Conservation (phyloP, 306 rosid genomes). For the Adenanthera pavonina region DNA sequence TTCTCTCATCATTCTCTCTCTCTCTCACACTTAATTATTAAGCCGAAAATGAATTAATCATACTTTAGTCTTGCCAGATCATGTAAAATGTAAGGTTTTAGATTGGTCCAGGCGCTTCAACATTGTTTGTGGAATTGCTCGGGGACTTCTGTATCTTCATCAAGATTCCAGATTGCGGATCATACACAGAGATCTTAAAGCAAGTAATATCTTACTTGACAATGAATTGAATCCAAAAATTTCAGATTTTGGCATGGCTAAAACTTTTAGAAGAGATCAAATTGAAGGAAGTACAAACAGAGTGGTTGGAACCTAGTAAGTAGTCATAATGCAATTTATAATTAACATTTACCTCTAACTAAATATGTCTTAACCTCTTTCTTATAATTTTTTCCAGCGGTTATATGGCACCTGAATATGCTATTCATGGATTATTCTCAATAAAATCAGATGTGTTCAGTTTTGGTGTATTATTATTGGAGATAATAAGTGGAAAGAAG, state of each 20-base stretch:
- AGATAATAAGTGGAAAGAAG: slow-evolving; percentile 46
- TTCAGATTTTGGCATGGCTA: slow-evolving; percentile 50
- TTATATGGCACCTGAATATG: slow-evolving; percentile 50
- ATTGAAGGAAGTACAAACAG: slow-evolving; percentile 43
- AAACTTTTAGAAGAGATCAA: slow-evolving; percentile 45
- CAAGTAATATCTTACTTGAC: slow-evolving; percentile 43
- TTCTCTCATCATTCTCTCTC: not conserved
- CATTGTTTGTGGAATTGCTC: slow-evolving; percentile 53
- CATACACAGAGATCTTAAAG: slow-evolving; percentile 49
- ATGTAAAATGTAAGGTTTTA: slow-evolving; percentile 26
- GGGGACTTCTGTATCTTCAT: slow-evolving; percentile 71
- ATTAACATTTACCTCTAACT: not conserved
- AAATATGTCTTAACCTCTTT: not conserved
- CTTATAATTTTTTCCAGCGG: slow-evolving; percentile 32
- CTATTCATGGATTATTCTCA: slow-evolving; percentile 41
- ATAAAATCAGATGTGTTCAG: slow-evolving; percentile 46
- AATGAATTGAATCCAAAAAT: slow-evolving; percentile 41
- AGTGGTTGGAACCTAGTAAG: slow-evolving; percentile 52
- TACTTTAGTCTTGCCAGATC: slow-evolving; percentile 34
- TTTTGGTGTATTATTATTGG: slow-evolving; percentile 38
- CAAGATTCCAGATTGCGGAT: slow-evolving; percentile 50
- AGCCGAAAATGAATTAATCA: slow-evolving; percentile 10
- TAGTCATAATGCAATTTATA: not conserved
- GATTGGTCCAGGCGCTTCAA: slow-evolving; percentile 56
- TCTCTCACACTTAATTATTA: not conserved